Conservation (phyloP, 371 early-diverging fungal genomes). For the Apophysomyces ossiformis region DNA sequence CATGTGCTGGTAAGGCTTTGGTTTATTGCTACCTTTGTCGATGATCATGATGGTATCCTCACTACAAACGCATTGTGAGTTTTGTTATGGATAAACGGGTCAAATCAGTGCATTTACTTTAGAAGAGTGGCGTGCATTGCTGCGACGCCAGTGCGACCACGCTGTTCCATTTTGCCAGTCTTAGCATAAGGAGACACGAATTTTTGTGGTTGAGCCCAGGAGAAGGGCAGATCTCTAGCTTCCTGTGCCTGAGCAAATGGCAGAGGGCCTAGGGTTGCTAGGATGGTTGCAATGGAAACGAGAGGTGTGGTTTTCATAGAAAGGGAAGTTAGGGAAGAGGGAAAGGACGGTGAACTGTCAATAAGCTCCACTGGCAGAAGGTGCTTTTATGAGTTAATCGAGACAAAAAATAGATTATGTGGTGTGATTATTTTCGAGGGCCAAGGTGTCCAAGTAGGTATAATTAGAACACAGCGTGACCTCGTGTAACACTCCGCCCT, state of each 20-base stretch:
- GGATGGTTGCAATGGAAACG: conserved; percentile 13
- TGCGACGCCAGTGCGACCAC: conserved; percentile 48
- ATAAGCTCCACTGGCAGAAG: not conserved
- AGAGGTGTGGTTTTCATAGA: conserved; percentile 8
- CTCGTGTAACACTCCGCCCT: conserved; percentile 5
- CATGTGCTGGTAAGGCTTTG: not conserved
- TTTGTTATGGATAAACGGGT: not conserved
- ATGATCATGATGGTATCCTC: conserved; percentile 49
- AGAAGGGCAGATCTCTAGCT: conserved; percentile 30
- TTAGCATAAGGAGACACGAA: conserved; percentile 40
- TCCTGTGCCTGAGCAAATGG: conserved; percentile 20
- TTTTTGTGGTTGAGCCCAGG: conserved; percentile 41
- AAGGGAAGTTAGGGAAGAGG: not conserved
- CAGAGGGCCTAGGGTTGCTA: conserved; percentile 5
- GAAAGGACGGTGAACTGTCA: not conserved
- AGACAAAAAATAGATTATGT: not conserved
- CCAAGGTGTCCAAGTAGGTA: not conserved
- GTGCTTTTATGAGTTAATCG: conserved; percentile 2
- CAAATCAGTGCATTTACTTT: conserved; percentile 28
- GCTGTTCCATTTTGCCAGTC: conserved; percentile 50
- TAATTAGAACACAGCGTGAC: conserved; percentile 11
- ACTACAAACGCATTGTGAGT: conserved; percentile 20
- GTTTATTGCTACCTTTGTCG: conserved; percentile 43
- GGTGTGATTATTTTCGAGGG: conserved; percentile 6
- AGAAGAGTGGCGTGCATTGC: conserved; percentile 54